Base-by-base conservation (phyloP, 352 stramenopile species). In the Phytophthora meadii region DNA sequence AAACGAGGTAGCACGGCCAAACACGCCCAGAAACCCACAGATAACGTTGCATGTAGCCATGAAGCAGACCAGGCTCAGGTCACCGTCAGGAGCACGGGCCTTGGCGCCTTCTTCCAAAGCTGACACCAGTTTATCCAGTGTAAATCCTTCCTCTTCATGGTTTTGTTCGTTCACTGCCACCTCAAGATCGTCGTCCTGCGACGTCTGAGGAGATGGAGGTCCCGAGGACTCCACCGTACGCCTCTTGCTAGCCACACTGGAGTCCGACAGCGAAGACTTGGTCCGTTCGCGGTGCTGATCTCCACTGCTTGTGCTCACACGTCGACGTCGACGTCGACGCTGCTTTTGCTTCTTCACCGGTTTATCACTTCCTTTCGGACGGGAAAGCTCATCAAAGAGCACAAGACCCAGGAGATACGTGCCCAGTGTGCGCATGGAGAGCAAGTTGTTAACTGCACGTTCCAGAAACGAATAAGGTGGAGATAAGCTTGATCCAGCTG, bases 1-100 rank as follows among this genome's bases (percentile, higher is more conserved):
- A 54, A 95, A 95, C 17, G 87, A 87, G 17, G 87, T 95, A 17
- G 87, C 87, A 49, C 84, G 84, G 3, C 87, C 87, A 62, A 95
- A 95, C 14, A 90, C 82, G 24, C 79, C 65, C n/a, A 93, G 68
- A 54, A 95, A 90, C 27, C 68, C 74, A 39, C 84, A 92, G 44
- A 90, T 89, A 48, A 81, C 66, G 39, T 81, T 82, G 54, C 82
- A 92, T 15, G 72, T 73, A 7, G 48, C 24, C 48, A 93, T 56
- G 55, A 92, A 95, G 37, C 54, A 57, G 7, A 34, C 65, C 19
- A 92, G 74, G 28, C 77, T 66, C 50, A 94, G 52, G 9, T 77
- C 58, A 8, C 72, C 68, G 42, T 82, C 68, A 12, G 55, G 61
- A 0, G 77, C 59, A 14, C 79, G 79, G 8, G 52, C 65, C 11